These are phyloP conservation scores for Pythium aquatile DNA, from an alignment of 352 stramenopile genomes.

Conservation along the genomic window DNA sequence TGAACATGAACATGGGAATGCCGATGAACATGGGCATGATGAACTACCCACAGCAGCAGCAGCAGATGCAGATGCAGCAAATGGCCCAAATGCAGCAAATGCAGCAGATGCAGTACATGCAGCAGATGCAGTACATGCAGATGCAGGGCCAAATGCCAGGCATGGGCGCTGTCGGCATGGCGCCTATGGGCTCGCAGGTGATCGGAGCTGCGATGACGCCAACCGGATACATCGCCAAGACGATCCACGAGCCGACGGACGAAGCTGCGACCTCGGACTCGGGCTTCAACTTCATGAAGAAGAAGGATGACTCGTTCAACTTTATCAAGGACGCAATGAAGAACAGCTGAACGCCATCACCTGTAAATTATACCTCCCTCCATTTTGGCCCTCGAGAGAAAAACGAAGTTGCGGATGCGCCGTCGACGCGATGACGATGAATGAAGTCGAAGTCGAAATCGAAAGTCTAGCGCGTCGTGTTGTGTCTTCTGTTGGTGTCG, in stretches of 20 bases:
- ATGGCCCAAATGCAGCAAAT: conserved; percentile 67
- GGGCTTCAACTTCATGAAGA: conserved; percentile 86
- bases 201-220: conserved; percentile 85
- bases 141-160: conserved; percentile 63
- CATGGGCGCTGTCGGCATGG: conserved; percentile 33
- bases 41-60: conserved; percentile 66
- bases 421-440: conserved; percentile 16
- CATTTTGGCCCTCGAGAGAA: conserved; percentile 23
- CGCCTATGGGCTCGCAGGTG: conserved; percentile 61
- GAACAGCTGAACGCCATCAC: conserved; percentile 56
- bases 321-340: conserved; percentile 90
- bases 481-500: conserved; percentile 5
- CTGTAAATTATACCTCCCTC: conserved; percentile 52
- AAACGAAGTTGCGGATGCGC: conserved; percentile 3
- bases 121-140: conserved; percentile 67
- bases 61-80: conserved; percentile 50
- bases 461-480: conserved; percentile 3
- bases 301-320: conserved; percentile 88
- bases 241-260: conserved; percentile 80
- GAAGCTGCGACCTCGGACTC: conserved; percentile 57
- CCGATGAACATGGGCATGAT: conserved; percentile 54
- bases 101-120: conserved; percentile 48
- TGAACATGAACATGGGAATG: conserved; percentile 60
- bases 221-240: conserved; percentile 86
- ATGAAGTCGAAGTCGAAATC: conserved; percentile 18